A percentile compares a stretch with the other conserved stretches of the same genome.
Evolutionary conservation across 208 protist genomes (phyloP).

Genomic region (Polymyxa betae): DNA sequence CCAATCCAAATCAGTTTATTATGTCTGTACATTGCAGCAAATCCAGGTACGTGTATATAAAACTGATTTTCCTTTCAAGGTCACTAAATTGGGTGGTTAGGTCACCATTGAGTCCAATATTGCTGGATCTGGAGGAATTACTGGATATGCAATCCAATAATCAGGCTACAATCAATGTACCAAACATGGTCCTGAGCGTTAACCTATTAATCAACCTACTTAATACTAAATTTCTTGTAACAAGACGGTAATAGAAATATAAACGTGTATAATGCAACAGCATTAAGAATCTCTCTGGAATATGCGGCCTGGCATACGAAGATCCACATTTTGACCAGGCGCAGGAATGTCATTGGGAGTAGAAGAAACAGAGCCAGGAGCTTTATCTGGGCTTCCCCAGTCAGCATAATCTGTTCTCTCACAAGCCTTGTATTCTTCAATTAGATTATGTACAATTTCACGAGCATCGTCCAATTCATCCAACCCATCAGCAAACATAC

Average conservation of each 20-base stretch:
- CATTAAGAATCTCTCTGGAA: no score
- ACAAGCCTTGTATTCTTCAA: conserved; percentile 94
- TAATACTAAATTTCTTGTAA: background rate
- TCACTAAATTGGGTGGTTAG: background rate
- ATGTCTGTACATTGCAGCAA: background rate
- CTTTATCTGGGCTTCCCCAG: conserved; percentile 63
- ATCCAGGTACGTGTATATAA: background rate
- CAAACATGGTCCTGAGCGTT: background rate
- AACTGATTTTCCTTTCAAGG: background rate
- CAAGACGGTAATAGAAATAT: background rate
- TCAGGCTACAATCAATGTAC: background rate
- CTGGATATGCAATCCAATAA: conserved; percentile 6
- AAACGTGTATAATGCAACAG: no score
- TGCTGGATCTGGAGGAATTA: background rate
- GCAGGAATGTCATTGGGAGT: no score
- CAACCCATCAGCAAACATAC: conserved; percentile 86
- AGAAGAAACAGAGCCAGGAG: background rate
- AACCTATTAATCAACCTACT: background rate
- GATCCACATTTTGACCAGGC: no score
- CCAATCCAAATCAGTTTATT: background rate
- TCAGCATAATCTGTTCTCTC: conserved; percentile 90
- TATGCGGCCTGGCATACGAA: no score
- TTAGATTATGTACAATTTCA: conserved; percentile 88
- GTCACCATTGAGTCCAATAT: background rate
- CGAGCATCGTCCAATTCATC: conserved; percentile 91